Base-by-base conservation (phyloP, 371 early-diverging fungal species). In the Zopfochytrium polystomum region DNA sequence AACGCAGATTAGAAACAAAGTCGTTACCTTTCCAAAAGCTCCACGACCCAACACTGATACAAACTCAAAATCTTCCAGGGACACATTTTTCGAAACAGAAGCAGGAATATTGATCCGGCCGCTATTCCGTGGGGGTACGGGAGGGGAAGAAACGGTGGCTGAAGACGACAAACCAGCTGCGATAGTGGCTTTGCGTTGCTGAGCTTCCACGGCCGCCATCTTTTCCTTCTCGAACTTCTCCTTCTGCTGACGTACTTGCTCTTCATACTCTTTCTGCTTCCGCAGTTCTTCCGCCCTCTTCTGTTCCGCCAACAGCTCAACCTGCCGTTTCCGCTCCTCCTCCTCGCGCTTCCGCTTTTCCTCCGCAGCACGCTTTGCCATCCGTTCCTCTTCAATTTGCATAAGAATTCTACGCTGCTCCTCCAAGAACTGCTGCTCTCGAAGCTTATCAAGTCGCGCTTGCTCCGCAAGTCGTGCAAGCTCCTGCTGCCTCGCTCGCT, bases 1-100 rank as follows among this genome's bases (percentile, higher is more conserved):
- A n/a, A n/a, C n/a, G n/a, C n/a, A n/a, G n/a, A n/a, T n/a, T n/a
- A n/a, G 55, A n/a, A n/a, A n/a, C n/a, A n/a, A n/a, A n/a, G n/a
- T n/a, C n/a, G n/a, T n/a, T 51, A 92, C 90, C 80, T 98, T 98
- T 61, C 98, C 98, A 83, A 96, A 98, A 71, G 91, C 93, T 33
- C 98, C 99, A 67, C 90, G 91, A 46, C 99, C 99, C 25, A 99
- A 74, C 2, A 97, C 96, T 25, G 91, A 89, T 56, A 95, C 63
- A 58, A 98, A 90, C 54, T 84, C 81, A 68, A 97, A 99, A 70
- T 96, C 92, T 38, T 85, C 78, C 27, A 80, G 60, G n/a, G 42
- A 9, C 22, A 43, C 45, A 31, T 6, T n/a, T 26, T 25, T 30
- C 13, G 13, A 9, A 23, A 3, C 5, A 20, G 5, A 29, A 27